Evolutionary conservation across 2,329 filamentous ascomycete genomes (phyloP).

Genomic region (Amesomyces nigricolor): DNA sequence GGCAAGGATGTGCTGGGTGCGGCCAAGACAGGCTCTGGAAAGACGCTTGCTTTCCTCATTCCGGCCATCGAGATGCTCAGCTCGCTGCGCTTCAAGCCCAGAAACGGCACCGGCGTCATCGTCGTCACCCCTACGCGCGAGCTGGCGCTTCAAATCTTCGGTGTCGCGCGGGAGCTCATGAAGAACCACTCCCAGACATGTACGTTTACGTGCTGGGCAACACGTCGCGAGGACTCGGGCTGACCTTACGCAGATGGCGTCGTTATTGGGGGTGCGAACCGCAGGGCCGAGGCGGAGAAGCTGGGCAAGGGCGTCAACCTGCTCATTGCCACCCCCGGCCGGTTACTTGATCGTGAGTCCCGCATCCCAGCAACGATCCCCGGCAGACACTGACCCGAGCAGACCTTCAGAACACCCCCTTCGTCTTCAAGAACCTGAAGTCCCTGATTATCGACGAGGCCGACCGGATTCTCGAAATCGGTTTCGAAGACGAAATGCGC

Average conservation of each 20-base stretch:
- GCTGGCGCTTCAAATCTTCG: constrained; percentile 91
- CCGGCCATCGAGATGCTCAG: constrained; percentile 91
- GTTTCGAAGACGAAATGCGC: constrained; percentile 98
- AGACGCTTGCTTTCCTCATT: constrained; percentile 91
- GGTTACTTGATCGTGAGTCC: constrained; percentile 64
- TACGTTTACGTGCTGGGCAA: constrained; percentile 33
- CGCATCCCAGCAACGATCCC: neutral
- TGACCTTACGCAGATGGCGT: constrained; percentile 56
- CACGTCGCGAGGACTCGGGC: constrained; percentile 45
- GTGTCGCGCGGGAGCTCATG: constrained; percentile 90
- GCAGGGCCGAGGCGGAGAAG: constrained; percentile 88
- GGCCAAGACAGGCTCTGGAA: constrained; percentile 93
- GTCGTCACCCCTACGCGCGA: constrained; percentile 91
- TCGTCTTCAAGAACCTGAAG: constrained; percentile 87
- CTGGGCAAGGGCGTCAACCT: constrained; percentile 91
- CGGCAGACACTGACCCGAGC: neutral
- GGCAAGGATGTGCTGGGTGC: constrained; percentile 91
- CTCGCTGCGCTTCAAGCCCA: constrained; percentile 85
- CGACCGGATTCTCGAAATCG: constrained; percentile 91
- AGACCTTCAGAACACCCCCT: constrained; percentile 83
- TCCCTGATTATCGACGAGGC: constrained; percentile 94
- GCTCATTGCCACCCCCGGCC: constrained; percentile 86
- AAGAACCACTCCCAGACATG: constrained; percentile 70
- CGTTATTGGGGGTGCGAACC: constrained; percentile 90
- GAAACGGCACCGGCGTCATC: constrained; percentile 88